Conservation (phyloP, 2,329 filamentous ascomycete species). For the Xylaria sp. region DNA sequence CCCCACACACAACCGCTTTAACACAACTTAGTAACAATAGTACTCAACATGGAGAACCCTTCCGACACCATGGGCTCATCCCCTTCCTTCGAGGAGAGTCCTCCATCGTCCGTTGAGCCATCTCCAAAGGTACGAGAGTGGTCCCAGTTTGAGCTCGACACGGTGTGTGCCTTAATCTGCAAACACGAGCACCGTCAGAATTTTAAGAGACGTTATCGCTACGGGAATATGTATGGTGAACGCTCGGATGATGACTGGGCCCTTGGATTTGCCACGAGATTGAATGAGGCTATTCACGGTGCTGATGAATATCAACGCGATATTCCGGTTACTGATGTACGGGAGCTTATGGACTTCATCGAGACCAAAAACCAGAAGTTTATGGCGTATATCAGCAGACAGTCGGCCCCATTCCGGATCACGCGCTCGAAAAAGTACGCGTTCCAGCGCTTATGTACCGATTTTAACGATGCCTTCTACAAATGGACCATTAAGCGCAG, state of each 20-base stretch:
- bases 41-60: slow-evolving; percentile 11
- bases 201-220: neutral
- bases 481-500: slow-evolving; percentile 40
- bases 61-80: slow-evolving; percentile 9
- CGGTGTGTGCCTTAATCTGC: slow-evolving; percentile 47
- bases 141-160: slow-evolving; percentile 44
- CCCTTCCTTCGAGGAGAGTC: neutral
- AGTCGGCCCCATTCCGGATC: slow-evolving; percentile 36
- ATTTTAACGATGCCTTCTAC: slow-evolving; percentile 40
- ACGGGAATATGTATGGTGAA: neutral
- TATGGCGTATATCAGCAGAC: slow-evolving; percentile 45
- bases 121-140: slow-evolving; percentile 31
- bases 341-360: slow-evolving; percentile 44
- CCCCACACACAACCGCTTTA: neutral
- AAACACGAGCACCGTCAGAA: slow-evolving; percentile 35
- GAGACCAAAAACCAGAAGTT: slow-evolving; percentile 41
- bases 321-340: slow-evolving; percentile 19
- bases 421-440: slow-evolving; percentile 45
- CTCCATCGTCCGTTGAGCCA: neutral
- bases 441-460: slow-evolving; percentile 41
- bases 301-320: slow-evolving; percentile 36
- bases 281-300: slow-evolving; percentile 45
- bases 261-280: slow-evolving; percentile 41
- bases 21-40: neutral
- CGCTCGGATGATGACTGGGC: slow-evolving; percentile 16